phyloP scores from a whole-genome alignment of 78 protist species.

The Creolimax fragrantissima region DNA sequence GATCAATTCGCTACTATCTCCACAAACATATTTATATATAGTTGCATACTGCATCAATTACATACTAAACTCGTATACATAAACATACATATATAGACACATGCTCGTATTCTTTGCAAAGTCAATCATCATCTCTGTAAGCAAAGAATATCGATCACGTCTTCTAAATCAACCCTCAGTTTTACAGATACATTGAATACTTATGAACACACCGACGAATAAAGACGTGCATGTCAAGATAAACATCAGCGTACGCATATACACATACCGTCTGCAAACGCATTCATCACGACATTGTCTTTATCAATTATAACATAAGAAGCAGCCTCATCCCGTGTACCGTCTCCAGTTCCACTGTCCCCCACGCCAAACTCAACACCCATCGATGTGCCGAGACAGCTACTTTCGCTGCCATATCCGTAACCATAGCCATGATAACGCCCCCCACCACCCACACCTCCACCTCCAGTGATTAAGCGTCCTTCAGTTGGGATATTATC shows the following conservation, averaged over 20 bases:
- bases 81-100: neutral
- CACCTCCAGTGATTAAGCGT: no score
- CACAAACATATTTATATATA: neutral
- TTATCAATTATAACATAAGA: neutral
- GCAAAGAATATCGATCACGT: no score
- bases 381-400: no score
- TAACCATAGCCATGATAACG: no score
- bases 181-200: no score
- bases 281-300: neutral
- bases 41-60: neutral
- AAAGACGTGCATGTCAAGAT: no score
- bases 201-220: no score
- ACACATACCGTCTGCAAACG: conserved; percentile 2
- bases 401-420: no score
- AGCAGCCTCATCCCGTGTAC: neutral
- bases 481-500: no score
- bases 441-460: no score
- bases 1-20: neutral
- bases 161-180: no score
- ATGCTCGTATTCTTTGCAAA: neutral
- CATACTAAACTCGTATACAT: neutral
- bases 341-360: neutral
- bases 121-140: neutral
- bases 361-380: neutral
- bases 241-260: no score